Evolutionary conservation across 1,284 basidiomycete genomes (phyloP).

Genomic region (Coriolopsis trogii): DNA sequence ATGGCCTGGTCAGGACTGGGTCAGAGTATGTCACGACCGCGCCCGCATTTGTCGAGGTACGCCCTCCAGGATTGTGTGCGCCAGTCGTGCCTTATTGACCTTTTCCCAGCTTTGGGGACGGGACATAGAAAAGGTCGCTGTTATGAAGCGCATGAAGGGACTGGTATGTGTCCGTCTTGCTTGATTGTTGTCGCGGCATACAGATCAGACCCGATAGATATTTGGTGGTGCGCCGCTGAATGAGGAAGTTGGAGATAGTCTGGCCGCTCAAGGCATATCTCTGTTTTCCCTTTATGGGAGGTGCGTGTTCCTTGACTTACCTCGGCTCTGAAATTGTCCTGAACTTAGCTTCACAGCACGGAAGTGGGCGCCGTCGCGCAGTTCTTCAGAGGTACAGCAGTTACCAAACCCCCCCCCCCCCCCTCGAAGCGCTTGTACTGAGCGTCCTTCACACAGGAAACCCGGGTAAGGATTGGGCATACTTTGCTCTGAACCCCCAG

Average conservation of each 20-base stretch:
- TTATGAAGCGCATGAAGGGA: constrained; percentile 21
- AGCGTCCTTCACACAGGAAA: too few relatives aligned
- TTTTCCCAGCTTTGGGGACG: constrained; percentile 22
- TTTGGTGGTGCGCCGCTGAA: constrained; percentile 35
- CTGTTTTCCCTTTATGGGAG: constrained; percentile 28
- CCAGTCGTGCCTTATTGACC: background rate
- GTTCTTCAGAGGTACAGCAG: constrained; percentile 19
- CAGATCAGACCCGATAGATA: constrained; percentile 25
- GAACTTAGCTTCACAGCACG: constrained; percentile 16
- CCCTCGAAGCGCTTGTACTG: too few relatives aligned
- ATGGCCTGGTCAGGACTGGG: constrained; percentile 19
- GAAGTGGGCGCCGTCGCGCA: constrained; percentile 22
- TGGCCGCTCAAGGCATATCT: constrained; percentile 27
- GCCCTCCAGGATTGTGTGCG: background rate
- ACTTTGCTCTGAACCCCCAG: constrained; percentile 14
- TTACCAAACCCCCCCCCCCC: too few relatives aligned
- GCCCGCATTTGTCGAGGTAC: constrained; percentile 33
- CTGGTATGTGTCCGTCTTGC: constrained; percentile 19
- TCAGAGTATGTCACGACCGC: constrained; percentile 28
- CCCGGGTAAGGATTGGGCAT: constrained; percentile 27
- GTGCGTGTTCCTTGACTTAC: constrained; percentile 16
- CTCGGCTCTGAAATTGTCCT: background rate
- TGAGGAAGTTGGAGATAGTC: constrained; percentile 28
- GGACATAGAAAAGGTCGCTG: constrained; percentile 19
- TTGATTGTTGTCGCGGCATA: background rate